Evolutionary conservation across 768 basidiomycete species (phyloP).

Genomic region (Kwoniella sp.): DNA sequence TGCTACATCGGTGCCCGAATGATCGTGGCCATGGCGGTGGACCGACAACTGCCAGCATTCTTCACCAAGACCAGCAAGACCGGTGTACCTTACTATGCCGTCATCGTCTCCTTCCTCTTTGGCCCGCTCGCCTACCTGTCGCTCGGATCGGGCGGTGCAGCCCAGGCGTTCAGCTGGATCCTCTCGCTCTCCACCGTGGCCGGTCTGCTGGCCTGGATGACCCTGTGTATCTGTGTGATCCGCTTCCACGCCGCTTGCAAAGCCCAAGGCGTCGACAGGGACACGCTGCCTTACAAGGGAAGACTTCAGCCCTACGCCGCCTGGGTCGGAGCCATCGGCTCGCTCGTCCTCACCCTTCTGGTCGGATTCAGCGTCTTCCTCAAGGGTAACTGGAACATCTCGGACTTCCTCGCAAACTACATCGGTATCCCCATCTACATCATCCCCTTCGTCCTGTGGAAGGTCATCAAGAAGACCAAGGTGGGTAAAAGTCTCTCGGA

Average conservation of each 20-base stretch:
- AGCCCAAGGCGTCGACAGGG: constrained; percentile 11
- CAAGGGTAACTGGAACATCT: constrained; percentile 26
- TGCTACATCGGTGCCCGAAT: constrained; percentile 51
- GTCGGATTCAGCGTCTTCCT: constrained; percentile 39
- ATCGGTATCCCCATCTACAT: constrained; percentile 31
- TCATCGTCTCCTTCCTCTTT: constrained; percentile 23
- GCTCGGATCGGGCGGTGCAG: constrained; percentile 15
- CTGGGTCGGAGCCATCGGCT: constrained; percentile 22
- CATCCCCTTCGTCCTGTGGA: constrained; percentile 33
- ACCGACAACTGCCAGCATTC: constrained; percentile 53
- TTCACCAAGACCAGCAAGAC: constrained; percentile 32
- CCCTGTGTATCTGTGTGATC: constrained; percentile 7
- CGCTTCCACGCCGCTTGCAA: constrained; percentile 11
- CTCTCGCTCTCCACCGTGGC: constrained; percentile 23
- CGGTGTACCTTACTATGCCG: constrained; percentile 47
- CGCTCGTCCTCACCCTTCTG: constrained; percentile 30
- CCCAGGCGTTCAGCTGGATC: constrained; percentile 32
- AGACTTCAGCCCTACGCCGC: constrained; percentile 28
- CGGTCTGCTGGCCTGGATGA: constrained; percentile 30
- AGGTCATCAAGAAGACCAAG: constrained; percentile 27
- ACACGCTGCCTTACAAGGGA: constrained; percentile 5
- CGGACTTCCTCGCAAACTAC: constrained; percentile 34
- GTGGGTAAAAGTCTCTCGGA: background rate
- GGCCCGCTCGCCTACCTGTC: constrained; percentile 26
- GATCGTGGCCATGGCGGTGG: constrained; percentile 53